phyloP scores from a whole-genome alignment of 352 stramenopile species.

The Phytopythium boreale region DNA sequence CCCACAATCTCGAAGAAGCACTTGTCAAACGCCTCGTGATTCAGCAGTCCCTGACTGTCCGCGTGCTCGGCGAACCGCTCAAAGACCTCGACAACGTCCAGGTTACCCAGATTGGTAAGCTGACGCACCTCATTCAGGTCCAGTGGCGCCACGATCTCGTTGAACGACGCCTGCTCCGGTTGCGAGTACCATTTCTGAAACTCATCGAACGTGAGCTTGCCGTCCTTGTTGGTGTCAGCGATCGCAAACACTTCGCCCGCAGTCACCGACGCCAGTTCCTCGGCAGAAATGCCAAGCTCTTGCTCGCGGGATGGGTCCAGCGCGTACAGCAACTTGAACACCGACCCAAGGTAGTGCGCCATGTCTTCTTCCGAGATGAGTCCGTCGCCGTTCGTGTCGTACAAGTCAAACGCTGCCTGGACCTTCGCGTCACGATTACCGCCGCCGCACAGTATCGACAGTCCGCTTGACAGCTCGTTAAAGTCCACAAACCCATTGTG shows the following conservation, averaged over 20 bases:
- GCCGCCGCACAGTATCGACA: slow-evolving; percentile 69
- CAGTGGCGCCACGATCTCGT: slow-evolving; percentile 64
- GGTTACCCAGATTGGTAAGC: slow-evolving; percentile 76
- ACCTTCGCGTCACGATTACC: slow-evolving; percentile 61
- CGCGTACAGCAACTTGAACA: slow-evolving; percentile 81
- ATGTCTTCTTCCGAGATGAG: slow-evolving; percentile 86
- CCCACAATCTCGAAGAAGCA: slow-evolving; percentile 76
- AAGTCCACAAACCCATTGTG: slow-evolving; percentile 70
- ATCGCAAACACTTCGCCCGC: slow-evolving; percentile 82
- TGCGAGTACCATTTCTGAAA: slow-evolving; percentile 84
- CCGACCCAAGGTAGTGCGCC: slow-evolving; percentile 79
- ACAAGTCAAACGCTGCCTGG: slow-evolving; percentile 77
- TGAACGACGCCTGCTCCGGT: slow-evolving; percentile 64
- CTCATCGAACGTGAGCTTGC: slow-evolving; percentile 81
- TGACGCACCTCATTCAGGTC: slow-evolving; percentile 81
- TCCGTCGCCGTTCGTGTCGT: slow-evolving; percentile 80
- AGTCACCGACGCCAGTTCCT: slow-evolving; percentile 65
- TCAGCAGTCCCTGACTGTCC: slow-evolving; percentile 53
- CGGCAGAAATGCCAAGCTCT: slow-evolving; percentile 54
- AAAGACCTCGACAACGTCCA: slow-evolving; percentile 87
- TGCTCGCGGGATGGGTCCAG: slow-evolving; percentile 58
- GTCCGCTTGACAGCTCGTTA: slow-evolving; percentile 68
- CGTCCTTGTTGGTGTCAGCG: slow-evolving; percentile 83
- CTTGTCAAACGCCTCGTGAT: slow-evolving; percentile 63
- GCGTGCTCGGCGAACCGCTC: slow-evolving; percentile 77